A percentile compares a stretch with the other conserved stretches of the same genome.
phyloP scores from a whole-genome alignment of 2,329 filamentous ascomycete genomes.

The Pseudogymnoascus destructans region DNA sequence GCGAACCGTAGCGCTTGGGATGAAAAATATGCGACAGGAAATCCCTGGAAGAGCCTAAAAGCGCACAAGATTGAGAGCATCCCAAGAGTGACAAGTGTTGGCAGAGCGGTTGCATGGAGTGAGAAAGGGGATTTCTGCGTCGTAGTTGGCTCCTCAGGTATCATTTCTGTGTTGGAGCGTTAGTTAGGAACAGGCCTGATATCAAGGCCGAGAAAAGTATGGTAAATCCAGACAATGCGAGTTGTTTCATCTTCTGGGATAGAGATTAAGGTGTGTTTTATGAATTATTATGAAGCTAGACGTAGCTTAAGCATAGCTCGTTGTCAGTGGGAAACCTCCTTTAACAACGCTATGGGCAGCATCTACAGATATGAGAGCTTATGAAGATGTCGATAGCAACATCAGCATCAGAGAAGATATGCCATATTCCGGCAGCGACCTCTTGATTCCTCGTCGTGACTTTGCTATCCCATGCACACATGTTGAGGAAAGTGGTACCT shows the following conservation, averaged over 20 bases:
- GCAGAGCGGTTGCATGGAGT: slow-evolving; percentile 24
- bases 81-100: slow-evolving; percentile 16
- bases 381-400: background rate
- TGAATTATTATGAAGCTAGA: background rate
- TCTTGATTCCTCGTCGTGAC: background rate
- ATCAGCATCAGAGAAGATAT: background rate
- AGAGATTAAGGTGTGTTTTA: background rate
- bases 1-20: slow-evolving; percentile 16
- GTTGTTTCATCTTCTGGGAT: background rate
- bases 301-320: background rate
- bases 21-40: slow-evolving; percentile 19
- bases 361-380: background rate
- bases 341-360: background rate
- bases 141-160: slow-evolving; percentile 21
- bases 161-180: slow-evolving; percentile 18
- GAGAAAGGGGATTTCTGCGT: slow-evolving; percentile 23
- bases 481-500: background rate
- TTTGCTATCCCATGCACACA: background rate
- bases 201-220: background rate
- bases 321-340: background rate
- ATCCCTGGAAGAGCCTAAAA: slow-evolving; percentile 12
- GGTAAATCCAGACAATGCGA: background rate
- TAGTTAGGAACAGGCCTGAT: background rate
- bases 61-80: slow-evolving; percentile 20
- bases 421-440: background rate